phyloP scores from a whole-genome alignment of 192 early-diverging fungal species.

The Linderina pennispora region DNA sequence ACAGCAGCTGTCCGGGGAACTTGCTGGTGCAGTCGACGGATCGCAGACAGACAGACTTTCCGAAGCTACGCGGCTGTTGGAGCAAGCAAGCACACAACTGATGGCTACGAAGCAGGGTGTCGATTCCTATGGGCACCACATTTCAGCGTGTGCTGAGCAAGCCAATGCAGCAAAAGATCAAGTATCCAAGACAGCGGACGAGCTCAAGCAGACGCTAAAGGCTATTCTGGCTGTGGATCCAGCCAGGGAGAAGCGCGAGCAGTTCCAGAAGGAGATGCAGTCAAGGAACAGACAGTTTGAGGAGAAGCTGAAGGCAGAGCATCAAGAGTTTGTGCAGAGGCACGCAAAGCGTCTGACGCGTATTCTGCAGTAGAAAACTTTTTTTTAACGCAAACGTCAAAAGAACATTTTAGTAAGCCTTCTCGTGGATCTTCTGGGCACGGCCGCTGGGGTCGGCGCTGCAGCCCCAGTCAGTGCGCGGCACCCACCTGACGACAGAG shows the following conservation, averaged over 20 bases:
- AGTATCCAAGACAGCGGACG: no score
- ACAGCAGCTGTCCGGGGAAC: no score
- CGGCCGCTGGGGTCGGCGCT: constrained; percentile 95
- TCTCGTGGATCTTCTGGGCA: constrained; percentile 86
- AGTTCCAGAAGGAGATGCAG: constrained; percentile 4
- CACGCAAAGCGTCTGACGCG: constrained; percentile 19
- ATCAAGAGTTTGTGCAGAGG: constrained; percentile 18
- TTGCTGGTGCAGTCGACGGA: no score
- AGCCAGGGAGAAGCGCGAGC: neutral
- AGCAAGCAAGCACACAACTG: no score
- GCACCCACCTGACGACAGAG: constrained; percentile 94
- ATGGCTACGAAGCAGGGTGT: no score
- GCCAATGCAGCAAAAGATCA: no score
- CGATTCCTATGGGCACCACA: no score
- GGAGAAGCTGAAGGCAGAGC: constrained; percentile 7
- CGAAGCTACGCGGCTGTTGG: no score
- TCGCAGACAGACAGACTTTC: no score
- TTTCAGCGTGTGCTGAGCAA: no score
- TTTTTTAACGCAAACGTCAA: neutral
- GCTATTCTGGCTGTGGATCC: no score
- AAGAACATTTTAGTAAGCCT: constrained; percentile 42
- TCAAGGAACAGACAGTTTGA: constrained; percentile 12
- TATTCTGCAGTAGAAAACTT: constrained; percentile 4
- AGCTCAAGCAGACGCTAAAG: no score
- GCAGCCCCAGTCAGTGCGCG: constrained; percentile 97